Evolutionary conservation across 371 early-diverging fungal species (phyloP).

Genomic region (Umbelopsis sp.): DNA sequence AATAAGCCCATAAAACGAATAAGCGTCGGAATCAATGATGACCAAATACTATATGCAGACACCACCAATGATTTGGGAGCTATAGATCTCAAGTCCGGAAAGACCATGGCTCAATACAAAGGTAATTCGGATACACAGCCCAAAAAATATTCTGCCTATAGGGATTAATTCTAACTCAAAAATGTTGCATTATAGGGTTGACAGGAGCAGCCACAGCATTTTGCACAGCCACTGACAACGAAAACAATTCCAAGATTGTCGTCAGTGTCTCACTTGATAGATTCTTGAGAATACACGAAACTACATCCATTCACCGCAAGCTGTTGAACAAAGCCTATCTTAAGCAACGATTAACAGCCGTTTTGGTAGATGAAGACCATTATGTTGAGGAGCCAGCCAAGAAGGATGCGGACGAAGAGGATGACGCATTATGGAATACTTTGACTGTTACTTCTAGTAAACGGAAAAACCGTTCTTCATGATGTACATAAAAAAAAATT

Average conservation of each 20-base stretch:
- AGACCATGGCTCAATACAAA: constrained; percentile 51
- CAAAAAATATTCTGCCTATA: background rate
- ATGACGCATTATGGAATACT: constrained; percentile 61
- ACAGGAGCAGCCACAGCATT: constrained; percentile 74
- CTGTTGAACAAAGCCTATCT: constrained; percentile 74
- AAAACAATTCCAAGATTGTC: constrained; percentile 26
- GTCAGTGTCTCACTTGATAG: constrained; percentile 80
- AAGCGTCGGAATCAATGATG: constrained; percentile 41
- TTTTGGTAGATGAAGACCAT: constrained; percentile 64
- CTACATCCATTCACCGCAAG: constrained; percentile 55
- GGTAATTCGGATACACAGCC: constrained; percentile 25
- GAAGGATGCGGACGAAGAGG: constrained; percentile 50
- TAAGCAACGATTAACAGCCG: constrained; percentile 76
- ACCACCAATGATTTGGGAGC: constrained; percentile 73
- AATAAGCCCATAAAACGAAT: constrained; percentile 67
- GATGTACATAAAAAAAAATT: background rate
- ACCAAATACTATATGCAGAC: constrained; percentile 78
- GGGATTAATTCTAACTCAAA: background rate
- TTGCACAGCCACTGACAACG: constrained; percentile 20
- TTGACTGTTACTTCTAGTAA: constrained; percentile 26
- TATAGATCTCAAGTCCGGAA: constrained; percentile 69
- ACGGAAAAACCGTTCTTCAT: constrained; percentile 13
- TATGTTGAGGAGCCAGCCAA: constrained; percentile 35
- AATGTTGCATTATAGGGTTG: constrained; percentile 48
- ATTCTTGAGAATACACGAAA: constrained; percentile 77